Base-by-base conservation (phyloP, 2,329 filamentous ascomycete genomes). In the Colletotrichum abscissum region DNA sequence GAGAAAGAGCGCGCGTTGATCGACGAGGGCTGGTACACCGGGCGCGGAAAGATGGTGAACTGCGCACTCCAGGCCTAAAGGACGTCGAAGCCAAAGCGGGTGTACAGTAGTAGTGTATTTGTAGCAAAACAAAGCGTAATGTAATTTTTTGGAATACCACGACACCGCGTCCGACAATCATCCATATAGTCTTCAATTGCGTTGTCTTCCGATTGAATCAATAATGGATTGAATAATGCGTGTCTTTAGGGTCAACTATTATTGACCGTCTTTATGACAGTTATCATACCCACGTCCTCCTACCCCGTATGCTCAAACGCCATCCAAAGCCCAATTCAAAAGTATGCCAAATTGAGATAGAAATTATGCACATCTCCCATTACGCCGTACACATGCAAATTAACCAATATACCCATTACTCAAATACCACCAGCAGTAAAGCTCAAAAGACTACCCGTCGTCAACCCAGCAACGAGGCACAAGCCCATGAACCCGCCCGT, bases 401-500 rank as follows among this genome's bases (percentile, higher is more conserved):
- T 42, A 42, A 33, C 38, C 38, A 16, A 42, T 26, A n/a, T 14
- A 54, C 24, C 54, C 19, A 8, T 28, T 63, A 73, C 74, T 73
- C 80, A 88, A 63, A 89, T 81, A 6, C 85, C 86, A 0, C 92
- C 89, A 75, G 91, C 90, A 11, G 91, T 87, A 82, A 98, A 99
- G 81, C 95, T 98, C 80, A 97, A 82, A 78, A 98, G 82, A 83
- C 96, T 98, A n/a, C 97, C 97, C 28, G 88, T 87, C 2, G 95
- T 90, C 82, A 98, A 84, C 0, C 97, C 97, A 5, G 90, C 91
- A 22, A 98, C 94, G n/a, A 98, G 89, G 81, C 93, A 95, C 75
- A 98, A 82, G 4, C 94, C 93, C 97, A 99, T 98, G 81, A 98
- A 98, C 1, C 93, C 95, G 59, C 96, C 97, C 0, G 95, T 92